Conservation (phyloP, 2,329 filamentous ascomycete species). For the Monosporascus ibericus region DNA sequence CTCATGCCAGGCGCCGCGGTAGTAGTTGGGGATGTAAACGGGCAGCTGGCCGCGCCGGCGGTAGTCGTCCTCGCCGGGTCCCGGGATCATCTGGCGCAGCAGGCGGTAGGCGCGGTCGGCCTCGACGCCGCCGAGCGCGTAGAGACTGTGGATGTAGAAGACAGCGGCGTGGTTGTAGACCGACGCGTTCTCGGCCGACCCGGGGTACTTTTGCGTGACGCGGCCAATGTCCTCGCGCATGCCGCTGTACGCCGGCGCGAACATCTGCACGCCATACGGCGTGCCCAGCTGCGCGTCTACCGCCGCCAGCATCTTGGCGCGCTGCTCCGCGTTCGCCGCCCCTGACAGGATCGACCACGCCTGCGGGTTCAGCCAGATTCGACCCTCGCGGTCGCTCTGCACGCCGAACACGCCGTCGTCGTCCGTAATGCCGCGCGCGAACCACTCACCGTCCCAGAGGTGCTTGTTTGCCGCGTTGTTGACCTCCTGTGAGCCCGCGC, state of each 20-base stretch:
- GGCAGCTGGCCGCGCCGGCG: constrained; percentile 48
- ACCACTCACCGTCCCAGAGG: constrained; percentile 53
- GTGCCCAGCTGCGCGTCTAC: constrained; percentile 46
- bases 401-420: constrained; percentile 47
- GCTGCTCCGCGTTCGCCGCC: constrained; percentile 37
- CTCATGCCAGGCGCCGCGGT: constrained; percentile 43
- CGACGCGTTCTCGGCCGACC: constrained; percentile 51
- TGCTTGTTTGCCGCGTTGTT: constrained; percentile 45
- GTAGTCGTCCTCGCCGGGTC: constrained; percentile 44
- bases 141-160: constrained; percentile 50
- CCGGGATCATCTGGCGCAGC: constrained; percentile 48
- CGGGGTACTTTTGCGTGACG: constrained; percentile 52
- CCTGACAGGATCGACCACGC: constrained; percentile 46
- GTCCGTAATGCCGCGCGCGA: constrained; percentile 51
- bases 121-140: constrained; percentile 38
- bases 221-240: constrained; percentile 55
- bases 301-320: constrained; percentile 37
- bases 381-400: constrained; percentile 43
- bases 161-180: constrained; percentile 53
- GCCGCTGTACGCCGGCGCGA: constrained; percentile 44
- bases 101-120: constrained; percentile 44
- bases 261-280: constrained; percentile 51
- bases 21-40: constrained; percentile 54
- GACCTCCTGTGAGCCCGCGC: constrained; percentile 36
- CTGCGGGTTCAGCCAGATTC: constrained; percentile 54